Percentiles rank a stretch among this genome's conserved stretches.
Conservation (phyloP, 2,329 filamentous ascomycete genomes). For the Trichoderma sp. region DNA sequence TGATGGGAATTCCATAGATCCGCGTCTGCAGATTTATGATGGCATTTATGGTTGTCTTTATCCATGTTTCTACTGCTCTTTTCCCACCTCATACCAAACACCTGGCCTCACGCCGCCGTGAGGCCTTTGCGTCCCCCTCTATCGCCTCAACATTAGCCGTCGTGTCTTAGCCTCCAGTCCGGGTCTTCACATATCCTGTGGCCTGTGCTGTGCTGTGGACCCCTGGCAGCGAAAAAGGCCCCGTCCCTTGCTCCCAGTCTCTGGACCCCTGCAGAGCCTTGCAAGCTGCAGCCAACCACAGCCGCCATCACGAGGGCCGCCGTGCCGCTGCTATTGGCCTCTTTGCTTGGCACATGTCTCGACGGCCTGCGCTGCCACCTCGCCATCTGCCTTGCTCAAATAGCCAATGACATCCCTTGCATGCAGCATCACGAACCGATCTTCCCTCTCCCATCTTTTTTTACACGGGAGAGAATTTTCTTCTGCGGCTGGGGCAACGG, state of each 20-base stretch:
- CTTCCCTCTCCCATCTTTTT: background rate
- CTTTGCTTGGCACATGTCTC: conserved; percentile 18
- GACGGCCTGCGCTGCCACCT: background rate
- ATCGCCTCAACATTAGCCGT: background rate
- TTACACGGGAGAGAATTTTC: background rate
- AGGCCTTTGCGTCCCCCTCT: conserved; percentile 16
- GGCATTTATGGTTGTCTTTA: background rate
- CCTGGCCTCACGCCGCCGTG: background rate
- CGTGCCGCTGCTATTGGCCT: conserved; percentile 20
- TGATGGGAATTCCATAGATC: background rate
- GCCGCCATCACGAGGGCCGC: conserved; percentile 22
- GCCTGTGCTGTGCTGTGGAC: background rate
- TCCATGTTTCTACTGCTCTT: too few species aligned
- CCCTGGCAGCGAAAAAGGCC: background rate
- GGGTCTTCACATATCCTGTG: background rate
- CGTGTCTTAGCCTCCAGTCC: conserved; percentile 3
- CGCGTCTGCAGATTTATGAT: background rate
- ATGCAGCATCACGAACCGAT: conserved; percentile 4
- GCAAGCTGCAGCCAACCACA: conserved; percentile 20
- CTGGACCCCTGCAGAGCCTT: conserved; percentile 16
- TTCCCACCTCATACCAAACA: background rate
- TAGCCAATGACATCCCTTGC: conserved; percentile 9
- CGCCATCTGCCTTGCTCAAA: background rate
- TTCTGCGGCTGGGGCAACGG: background rate
- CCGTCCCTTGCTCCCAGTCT: conserved; percentile 9